These are phyloP conservation scores for Backusella liffmaniae DNA, from an alignment of 192 early-diverging fungal genomes.

Conservation along the genomic window DNA sequence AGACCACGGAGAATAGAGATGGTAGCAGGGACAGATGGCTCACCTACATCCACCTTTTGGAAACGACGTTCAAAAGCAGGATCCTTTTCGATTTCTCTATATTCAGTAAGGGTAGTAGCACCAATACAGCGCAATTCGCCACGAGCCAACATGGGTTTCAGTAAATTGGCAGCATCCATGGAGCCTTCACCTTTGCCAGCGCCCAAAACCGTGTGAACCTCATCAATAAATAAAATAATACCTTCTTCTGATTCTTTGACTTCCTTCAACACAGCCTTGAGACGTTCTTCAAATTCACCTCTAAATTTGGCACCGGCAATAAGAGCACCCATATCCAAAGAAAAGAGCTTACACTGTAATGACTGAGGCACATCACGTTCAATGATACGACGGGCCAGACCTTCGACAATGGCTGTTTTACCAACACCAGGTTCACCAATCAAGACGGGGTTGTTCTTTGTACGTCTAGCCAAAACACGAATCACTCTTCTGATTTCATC, in stretches of 20 bases:
- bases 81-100: constrained; percentile 88
- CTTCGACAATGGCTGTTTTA: constrained; percentile 90
- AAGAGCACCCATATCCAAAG: constrained; percentile 95
- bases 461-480: constrained; percentile 79
- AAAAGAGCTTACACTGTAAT: constrained; percentile 79
- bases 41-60: constrained; percentile 70
- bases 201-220: constrained; percentile 93
- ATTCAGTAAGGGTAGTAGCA: constrained; percentile 94
- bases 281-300: constrained; percentile 97
- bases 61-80: constrained; percentile 76
- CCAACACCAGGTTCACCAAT: constrained; percentile 81
- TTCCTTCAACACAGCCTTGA: constrained; percentile 96
- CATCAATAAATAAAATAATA: constrained; percentile 97
- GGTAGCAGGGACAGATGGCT: constrained; percentile 69
- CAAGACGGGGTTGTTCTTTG: constrained; percentile 77
- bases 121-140: constrained; percentile 96
- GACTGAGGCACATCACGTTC: constrained; percentile 88
- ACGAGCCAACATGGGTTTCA: constrained; percentile 98
- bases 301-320: constrained; percentile 95
- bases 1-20: constrained; percentile 78
- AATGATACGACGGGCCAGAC: constrained; percentile 93
- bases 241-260: constrained; percentile 86
- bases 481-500: constrained; percentile 96
- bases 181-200: constrained; percentile 86
- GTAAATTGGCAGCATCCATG: constrained; percentile 89